Evolutionary conservation across 139 green algal genomes (phyloP), one percentile per base, ranked within the genome.

Genomic region (Microglena sp.): DNA sequence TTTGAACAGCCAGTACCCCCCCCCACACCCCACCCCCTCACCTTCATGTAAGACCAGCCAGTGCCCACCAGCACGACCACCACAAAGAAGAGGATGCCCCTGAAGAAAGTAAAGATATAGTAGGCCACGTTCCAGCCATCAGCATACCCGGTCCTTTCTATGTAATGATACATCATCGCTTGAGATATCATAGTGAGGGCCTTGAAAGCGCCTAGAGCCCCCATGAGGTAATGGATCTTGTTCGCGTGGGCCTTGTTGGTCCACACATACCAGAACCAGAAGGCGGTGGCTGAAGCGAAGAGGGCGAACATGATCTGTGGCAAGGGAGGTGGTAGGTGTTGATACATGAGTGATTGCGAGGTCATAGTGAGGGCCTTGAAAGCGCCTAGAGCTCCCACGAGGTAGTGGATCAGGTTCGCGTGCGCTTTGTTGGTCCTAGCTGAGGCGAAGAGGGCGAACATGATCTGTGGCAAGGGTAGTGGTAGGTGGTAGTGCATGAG

Each of bases 51-150:
- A 26, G 74, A 90, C 91, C 91, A 97, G 1, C 90, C 93, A 0
- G 91, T 95, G 67, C 87, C 91, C 26, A 98, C 90, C 35, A 98
- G 83, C 31, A 98, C 83, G 26, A 98, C 77, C 26, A 97, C 83
- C 6, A 73, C 85, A 81, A 98, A 98, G 75, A 96, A 95, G 56
- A 97, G 86, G 24, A 97, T 60, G 33, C 87, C 86, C 6, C 90
- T 78, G 61, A 90, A 82, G 68, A 91, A 93, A 31, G 85, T 96
- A 81, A 96, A 95, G 57, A 97, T 74, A 78, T 98, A 97, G 70
- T 86, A 98, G n/a, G 86, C 91, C 29, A 95, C 83, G 71, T 96
- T 97, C 93, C 93, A 97, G 60, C 91, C 92, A 40, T 96, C 77
- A 0, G 91, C 77, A 43, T 77, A 58, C 50, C 93, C 87, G 2